Conservation (phyloP, 2,329 filamentous ascomycete species). For the Penicillium sp. region DNA sequence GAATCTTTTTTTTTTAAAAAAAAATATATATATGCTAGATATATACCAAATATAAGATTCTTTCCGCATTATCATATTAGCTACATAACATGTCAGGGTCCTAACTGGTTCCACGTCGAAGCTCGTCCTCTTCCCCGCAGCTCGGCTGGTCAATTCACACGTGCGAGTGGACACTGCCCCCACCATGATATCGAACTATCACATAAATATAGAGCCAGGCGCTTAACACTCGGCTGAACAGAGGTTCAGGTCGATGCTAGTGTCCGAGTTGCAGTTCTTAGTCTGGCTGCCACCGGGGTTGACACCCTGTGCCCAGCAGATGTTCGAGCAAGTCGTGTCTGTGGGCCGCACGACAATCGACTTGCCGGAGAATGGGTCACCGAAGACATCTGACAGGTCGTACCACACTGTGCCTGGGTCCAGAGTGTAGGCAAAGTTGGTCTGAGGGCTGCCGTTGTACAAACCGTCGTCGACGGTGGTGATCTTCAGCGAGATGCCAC, state of each 20-base stretch:
- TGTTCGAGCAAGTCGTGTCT: conserved; percentile 25
- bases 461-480: conserved; percentile 38
- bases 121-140: neutral
- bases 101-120: neutral
- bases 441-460: conserved; percentile 39
- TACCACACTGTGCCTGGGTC: conserved; percentile 41
- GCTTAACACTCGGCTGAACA: conserved; percentile 30
- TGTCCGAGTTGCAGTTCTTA: conserved; percentile 28
- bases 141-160: conserved; percentile 2
- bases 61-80: neutral
- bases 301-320: conserved; percentile 36
- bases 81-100: conserved; percentile 1
- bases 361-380: conserved; percentile 41
- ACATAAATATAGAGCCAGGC: neutral
- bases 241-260: conserved; percentile 33
- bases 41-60: neutral
- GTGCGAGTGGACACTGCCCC: neutral
- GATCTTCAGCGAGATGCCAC: conserved; percentile 48
- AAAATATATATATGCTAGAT: too few species aligned
- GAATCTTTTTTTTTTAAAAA: too few species aligned
- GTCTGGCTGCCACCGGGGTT: conserved; percentile 34
- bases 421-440: conserved; percentile 45
- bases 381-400: conserved; percentile 46
- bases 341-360: conserved; percentile 27
- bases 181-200: neutral